Conservation (phyloP, 2,329 filamentous ascomycete genomes). For the Trichophyton benhamiae region DNA sequence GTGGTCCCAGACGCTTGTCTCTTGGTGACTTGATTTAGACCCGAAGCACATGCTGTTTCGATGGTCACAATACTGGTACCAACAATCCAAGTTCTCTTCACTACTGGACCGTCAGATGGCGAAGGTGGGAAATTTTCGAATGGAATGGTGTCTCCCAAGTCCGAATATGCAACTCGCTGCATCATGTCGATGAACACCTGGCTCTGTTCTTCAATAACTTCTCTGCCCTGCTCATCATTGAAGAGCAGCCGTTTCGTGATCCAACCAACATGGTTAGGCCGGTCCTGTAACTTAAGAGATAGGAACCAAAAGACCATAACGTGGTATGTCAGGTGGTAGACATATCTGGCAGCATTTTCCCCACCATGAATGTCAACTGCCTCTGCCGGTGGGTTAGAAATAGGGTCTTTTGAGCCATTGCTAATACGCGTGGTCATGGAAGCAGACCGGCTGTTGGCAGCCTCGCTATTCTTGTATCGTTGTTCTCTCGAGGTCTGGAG, state of each 20-base stretch:
- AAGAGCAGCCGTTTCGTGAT: constrained; percentile 76
- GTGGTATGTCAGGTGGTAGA: constrained; percentile 86
- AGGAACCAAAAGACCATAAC: constrained; percentile 97
- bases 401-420: constrained; percentile 31
- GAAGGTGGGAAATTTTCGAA: constrained; percentile 32
- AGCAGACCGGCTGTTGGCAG: constrained; percentile 21
- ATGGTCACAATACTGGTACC: constrained; percentile 42
- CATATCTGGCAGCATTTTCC: constrained; percentile 80
- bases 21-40: constrained; percentile 39
- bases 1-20: constrained; percentile 41
- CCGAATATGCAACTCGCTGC: constrained; percentile 75
- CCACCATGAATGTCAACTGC: constrained; percentile 34
- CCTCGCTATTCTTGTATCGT: constrained; percentile 25
- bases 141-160: constrained; percentile 56
- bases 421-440: constrained; percentile 32
- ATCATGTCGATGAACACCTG: constrained; percentile 91
- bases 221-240: constrained; percentile 59
- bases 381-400: constrained; percentile 20
- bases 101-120: constrained; percentile 30
- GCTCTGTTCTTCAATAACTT: constrained; percentile 78
- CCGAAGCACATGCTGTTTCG: constrained; percentile 37
- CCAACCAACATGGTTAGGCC: constrained; percentile 74
- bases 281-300: constrained; percentile 70
- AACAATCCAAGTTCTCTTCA: constrained; percentile 39
- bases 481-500: constrained; percentile 71